Evolutionary conservation across 805 yeast species (phyloP), one percentile per base, ranked within the genome.

Genomic region (Nakazawaea anatomiae): DNA sequence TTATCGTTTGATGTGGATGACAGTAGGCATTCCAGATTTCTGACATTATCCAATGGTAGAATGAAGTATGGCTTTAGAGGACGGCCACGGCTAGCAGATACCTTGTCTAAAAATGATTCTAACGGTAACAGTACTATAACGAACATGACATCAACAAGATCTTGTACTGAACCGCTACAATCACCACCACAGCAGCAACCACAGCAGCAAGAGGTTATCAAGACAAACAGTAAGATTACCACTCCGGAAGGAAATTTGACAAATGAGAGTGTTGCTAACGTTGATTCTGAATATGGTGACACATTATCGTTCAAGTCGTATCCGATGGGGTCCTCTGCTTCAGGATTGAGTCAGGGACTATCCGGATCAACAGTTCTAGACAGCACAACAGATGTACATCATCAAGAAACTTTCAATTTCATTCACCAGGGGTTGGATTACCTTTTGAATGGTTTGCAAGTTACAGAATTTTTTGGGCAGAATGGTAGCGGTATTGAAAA

Each of bases 1-100:
- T 61, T 79, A 5, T 67, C 74, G 4, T 80, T 80, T 52, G 80
- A 76, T 55, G 79, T 74, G 12, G 79, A 75, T 56, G 80, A 76
- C 52, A 64, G 70, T 44, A 57, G 79, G 27, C 71, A 72, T 46
- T 47, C 46, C 39, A 50, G 50, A 3, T 39, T 52, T 4, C 54
- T 57, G 52, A 30, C 48, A n/a, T 59, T 61, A 38, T 11, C 66
- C n/a, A 66, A 66, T 52, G 73, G 75, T n/a, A 66, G 65, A 54
- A 51, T 60, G 45, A 63, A 68, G 39, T 65, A 67, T 54, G 76
- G 77, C 9, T 74, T 74, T 51, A 60, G 75, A 43, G 78, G 78
- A 1, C 57, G 77, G 35, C 77, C 78, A 2, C 59, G 75, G 9
- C 43, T 69, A 47, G 58, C 59, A 34, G 73, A 69, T 34, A 64